A percentile compares a stretch with the other conserved stretches of the same genome.
Evolutionary conservation across 306 rosid genomes (phyloP).

Genomic region (Lathyrus aphaca): DNA sequence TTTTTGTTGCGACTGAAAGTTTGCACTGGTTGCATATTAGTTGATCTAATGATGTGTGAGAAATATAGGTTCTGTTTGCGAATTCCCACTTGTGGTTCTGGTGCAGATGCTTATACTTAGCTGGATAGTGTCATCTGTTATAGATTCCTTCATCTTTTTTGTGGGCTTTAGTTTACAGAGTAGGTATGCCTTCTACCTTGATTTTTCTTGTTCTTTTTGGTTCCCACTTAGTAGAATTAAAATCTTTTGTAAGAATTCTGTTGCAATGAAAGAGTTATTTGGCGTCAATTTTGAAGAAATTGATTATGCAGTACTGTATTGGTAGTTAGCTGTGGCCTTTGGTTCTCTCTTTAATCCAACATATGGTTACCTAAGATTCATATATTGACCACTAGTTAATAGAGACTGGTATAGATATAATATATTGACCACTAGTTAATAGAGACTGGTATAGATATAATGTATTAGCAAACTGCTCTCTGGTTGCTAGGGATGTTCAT

Average conservation of each 20-base stretch:
- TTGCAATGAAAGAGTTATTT: constrained; percentile 28
- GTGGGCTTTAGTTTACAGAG: constrained; percentile 4
- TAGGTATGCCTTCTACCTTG: constrained; percentile 25
- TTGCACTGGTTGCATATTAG: constrained; percentile 3
- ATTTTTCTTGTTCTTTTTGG: constrained; percentile 1
- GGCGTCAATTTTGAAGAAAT: constrained; percentile 18
- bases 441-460: not conserved
- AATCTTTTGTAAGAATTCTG: constrained; percentile 23
- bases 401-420: not conserved
- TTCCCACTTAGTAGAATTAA: constrained; percentile 14
- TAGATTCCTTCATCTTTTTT: not conserved
- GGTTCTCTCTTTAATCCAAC: not conserved
- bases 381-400: not conserved
- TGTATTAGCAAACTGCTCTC: not conserved
- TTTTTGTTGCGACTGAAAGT: constrained; percentile 23
- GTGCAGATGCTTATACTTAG: constrained; percentile 34
- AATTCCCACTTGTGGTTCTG: constrained; percentile 30
- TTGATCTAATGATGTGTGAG: constrained; percentile 6
- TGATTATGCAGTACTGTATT: not conserved
- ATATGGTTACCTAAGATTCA: constrained; percentile 3
- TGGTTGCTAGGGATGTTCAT: not conserved
- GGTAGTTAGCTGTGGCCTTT: not conserved
- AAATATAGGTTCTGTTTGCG: constrained; percentile 6
- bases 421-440: not conserved
- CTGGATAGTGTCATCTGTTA: constrained; percentile 14